Conservation (phyloP, 2,329 filamentous ascomycete species). For the Xylaria multiplex region DNA sequence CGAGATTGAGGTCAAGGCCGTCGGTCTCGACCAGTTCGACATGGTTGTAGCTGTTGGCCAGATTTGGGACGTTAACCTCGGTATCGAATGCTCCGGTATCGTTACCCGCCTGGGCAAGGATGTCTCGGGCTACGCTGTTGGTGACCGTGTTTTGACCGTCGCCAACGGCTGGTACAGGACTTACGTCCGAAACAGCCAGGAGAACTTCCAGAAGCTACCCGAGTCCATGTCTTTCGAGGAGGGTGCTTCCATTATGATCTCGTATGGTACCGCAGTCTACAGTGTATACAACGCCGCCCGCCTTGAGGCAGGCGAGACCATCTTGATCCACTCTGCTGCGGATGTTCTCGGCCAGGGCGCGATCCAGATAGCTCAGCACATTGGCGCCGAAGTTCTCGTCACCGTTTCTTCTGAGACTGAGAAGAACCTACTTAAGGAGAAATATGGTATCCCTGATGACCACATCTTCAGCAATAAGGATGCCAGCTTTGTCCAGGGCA, state of each 20-base stretch:
- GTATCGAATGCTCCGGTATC: slow-evolving; percentile 45
- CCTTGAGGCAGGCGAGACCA: slow-evolving; percentile 44
- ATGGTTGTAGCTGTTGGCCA: slow-evolving; percentile 46
- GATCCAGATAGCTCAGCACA: slow-evolving; percentile 45
- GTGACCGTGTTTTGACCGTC: slow-evolving; percentile 43
- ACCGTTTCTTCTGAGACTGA: slow-evolving; percentile 45
- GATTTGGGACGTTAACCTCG: slow-evolving; percentile 45
- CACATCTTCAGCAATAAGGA: slow-evolving; percentile 47
- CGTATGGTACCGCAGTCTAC: slow-evolving; percentile 44
- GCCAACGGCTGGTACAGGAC: slow-evolving; percentile 44
- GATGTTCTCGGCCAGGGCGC: slow-evolving; percentile 44
- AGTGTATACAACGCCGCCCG: slow-evolving; percentile 45
- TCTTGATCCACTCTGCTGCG: slow-evolving; percentile 45
- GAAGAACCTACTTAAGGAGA: slow-evolving; percentile 44
- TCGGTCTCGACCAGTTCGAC: slow-evolving; percentile 44
- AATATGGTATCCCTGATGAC: slow-evolving; percentile 41
- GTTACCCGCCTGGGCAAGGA: slow-evolving; percentile 43
- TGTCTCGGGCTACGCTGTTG: slow-evolving; percentile 41
- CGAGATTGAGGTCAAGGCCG: slow-evolving; percentile 45
- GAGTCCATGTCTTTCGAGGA: slow-evolving; percentile 45
- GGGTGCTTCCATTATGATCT: slow-evolving; percentile 44
- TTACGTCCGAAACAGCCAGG: slow-evolving; percentile 43
- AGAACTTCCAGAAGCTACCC: slow-evolving; percentile 46
- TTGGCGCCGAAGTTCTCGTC: slow-evolving; percentile 43
- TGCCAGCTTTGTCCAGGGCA: slow-evolving; percentile 44